Percentiles rank a stretch among this genome's conserved stretches.
Evolutionary conservation across 176 grass and related monocot genomes (phyloP).

Genomic region (Juncus effusus): DNA sequence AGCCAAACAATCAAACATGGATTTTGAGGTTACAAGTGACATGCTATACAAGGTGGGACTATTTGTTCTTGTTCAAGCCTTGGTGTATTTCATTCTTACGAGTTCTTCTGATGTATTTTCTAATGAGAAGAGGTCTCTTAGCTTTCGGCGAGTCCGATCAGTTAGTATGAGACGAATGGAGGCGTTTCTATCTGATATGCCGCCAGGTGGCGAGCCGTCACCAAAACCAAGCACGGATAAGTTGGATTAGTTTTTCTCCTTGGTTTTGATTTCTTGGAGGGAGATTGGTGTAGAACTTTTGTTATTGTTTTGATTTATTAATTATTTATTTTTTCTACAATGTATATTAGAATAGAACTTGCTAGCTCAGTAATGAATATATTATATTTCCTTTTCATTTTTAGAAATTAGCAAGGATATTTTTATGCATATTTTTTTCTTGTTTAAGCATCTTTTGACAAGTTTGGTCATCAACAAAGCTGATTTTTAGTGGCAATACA

Average conservation of each 20-base stretch:
- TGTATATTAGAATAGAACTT: not conserved
- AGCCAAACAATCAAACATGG: slow-evolving; percentile 10
- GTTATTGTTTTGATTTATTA: slow-evolving; percentile 8
- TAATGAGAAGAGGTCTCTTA: slow-evolving; percentile 4
- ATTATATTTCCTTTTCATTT: too few relatives aligned
- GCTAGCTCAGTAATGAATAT: too few relatives aligned
- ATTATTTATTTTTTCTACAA: not conserved
- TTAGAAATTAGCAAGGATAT: too few relatives aligned
- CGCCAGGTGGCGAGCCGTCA: slow-evolving; percentile 5
- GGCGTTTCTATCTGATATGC: slow-evolving; percentile 15
- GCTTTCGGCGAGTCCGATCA: not conserved
- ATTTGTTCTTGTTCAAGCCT: slow-evolving; percentile 31
- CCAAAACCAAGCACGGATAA: not conserved
- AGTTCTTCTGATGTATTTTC: slow-evolving; percentile 13
- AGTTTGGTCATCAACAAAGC: too few relatives aligned
- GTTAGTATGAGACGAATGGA: slow-evolving; percentile 12
- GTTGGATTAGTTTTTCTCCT: slow-evolving; percentile 15
- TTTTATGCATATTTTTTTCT: too few relatives aligned
- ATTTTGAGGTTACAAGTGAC: slow-evolving; percentile 12
- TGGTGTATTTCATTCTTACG: slow-evolving; percentile 40
- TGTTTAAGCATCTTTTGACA: too few relatives aligned
- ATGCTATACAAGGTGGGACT: slow-evolving; percentile 29
- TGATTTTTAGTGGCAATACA: too few relatives aligned
- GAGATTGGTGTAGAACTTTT: not conserved
- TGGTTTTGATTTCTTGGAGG: not conserved